A percentile compares a stretch with the other conserved stretches of the same genome.
Conservation (phyloP, 768 basidiomycete species). For the Russula ochroleuca region DNA sequence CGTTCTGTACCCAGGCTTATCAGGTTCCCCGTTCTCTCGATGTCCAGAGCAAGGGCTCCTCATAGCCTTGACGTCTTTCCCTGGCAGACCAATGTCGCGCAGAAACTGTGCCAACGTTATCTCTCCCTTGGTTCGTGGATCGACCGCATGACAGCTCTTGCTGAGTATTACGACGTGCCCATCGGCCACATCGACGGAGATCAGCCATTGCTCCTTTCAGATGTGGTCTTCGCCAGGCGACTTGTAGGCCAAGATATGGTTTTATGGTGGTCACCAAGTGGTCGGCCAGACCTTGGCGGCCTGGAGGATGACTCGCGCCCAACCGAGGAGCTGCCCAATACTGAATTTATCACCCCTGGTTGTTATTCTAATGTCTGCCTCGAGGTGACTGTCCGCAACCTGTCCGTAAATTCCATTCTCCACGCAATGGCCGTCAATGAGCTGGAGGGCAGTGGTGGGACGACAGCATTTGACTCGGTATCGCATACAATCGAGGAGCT, state of each 20-base stretch:
- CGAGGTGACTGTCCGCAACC: constrained; percentile 82
- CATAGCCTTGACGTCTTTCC: constrained; percentile 79
- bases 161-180: constrained; percentile 90
- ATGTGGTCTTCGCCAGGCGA: constrained; percentile 86
- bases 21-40: constrained; percentile 84
- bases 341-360: constrained; percentile 81
- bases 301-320: constrained; percentile 80
- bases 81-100: constrained; percentile 80
- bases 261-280: constrained; percentile 93
- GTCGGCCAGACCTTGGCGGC: constrained; percentile 90
- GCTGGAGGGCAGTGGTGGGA: constrained; percentile 90
- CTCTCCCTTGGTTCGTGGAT: constrained; percentile 75
- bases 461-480: constrained; percentile 90
- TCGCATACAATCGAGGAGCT: constrained; percentile 91
- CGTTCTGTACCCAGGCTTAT: constrained; percentile 59
- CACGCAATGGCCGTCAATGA: constrained; percentile 96
- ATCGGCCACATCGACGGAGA: constrained; percentile 91
- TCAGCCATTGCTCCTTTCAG: constrained; percentile 79
- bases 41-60: constrained; percentile 72
- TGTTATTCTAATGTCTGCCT: constrained; percentile 92
- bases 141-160: constrained; percentile 69
- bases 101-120: constrained; percentile 83
- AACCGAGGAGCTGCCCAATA: constrained; percentile 71
- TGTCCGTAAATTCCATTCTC: constrained; percentile 90
- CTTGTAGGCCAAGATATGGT: constrained; percentile 84